These are phyloP conservation scores for Nakazawaea wickerhamii DNA, from an alignment of 805 yeast species.

Conservation along the genomic window DNA sequence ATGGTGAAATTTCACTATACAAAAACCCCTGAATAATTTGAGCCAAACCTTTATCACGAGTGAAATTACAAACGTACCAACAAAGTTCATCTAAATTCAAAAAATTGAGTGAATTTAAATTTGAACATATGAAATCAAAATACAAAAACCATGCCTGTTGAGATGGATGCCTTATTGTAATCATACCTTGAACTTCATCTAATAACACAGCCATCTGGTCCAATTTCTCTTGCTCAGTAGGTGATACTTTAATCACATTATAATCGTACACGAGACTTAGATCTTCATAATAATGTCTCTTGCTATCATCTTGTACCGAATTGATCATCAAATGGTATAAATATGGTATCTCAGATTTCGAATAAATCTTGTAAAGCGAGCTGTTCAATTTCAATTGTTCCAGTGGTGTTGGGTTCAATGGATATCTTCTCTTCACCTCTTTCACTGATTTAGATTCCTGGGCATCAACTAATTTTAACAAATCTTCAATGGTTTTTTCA, in stretches of 20 bases:
- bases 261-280: constrained; percentile 52
- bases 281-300: constrained; percentile 56
- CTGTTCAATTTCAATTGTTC: constrained; percentile 33
- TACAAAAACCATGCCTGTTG: constrained; percentile 66
- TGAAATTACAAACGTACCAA: constrained; percentile 53
- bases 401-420: constrained; percentile 36
- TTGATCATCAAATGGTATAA: constrained; percentile 56
- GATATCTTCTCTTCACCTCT: constrained; percentile 40
- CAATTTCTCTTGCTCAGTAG: constrained; percentile 34
- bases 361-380: constrained; percentile 42
- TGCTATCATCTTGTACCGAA: constrained; percentile 45
- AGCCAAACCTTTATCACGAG: constrained; percentile 50
- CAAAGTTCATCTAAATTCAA: constrained; percentile 42
- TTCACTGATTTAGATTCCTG: constrained; percentile 38
- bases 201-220: constrained; percentile 36
- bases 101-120: constrained; percentile 42
- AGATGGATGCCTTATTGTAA: constrained; percentile 56
- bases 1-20: constrained; percentile 65
- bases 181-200: constrained; percentile 65
- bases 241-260: constrained; percentile 47
- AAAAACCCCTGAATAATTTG: constrained; percentile 56
- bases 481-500: constrained; percentile 35
- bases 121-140: constrained; percentile 59
- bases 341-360: constrained; percentile 44
- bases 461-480: constrained; percentile 33